Base-by-base conservation (phyloP, 1,284 basidiomycete species). In the Cutaneotrichosporon mucoides region DNA sequence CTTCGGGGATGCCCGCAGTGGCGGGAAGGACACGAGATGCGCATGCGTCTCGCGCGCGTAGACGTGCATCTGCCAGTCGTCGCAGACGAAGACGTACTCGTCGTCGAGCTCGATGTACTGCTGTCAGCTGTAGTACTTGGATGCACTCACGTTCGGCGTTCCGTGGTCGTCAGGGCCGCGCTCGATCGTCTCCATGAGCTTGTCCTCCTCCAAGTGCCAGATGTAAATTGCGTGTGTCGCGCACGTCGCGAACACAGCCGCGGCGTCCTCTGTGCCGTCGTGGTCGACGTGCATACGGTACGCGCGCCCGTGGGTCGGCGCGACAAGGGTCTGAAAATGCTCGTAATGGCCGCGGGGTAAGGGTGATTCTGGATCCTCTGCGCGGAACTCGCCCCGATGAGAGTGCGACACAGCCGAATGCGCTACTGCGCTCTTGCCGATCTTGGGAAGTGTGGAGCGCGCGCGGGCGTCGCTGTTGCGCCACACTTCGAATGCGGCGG, bases 31-130 rank as follows among this genome's bases (percentile, higher is more conserved):
- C 2, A 62, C 13, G 10, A 69, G 5, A 33, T 61, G 62, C 8
- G 43, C 38, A 6, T 53, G 56, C 6, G 69, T 67, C 15, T 38
- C 16, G 36, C 75, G 68, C 7, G 67, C 71, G 56, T 68, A 72
- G 33, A 74, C 64, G 55, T 67, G 63, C 47, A 74, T 55, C 40
- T 66, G 61, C 5, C 37, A 11, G 11, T 46, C 40, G 12, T 60
- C 56, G 55, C 75, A 76, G 49, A 76, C 37, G 55, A 75, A 77
- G 36, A 76, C 60, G 57, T 60, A 70, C 13, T 74, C 64, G 53
- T 77, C 73, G 60, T 77, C 76, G 43, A 77, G 68, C 50, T 77
- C 76, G 47, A 77, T 67, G 56, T 77, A 77, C 73, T 76, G 60
- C 12, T 8, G 59, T 63, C 51, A 68, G 61, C 41, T 10, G 8